Evolutionary conservation across 2,329 filamentous ascomycete genomes (phyloP).

Genomic region (Sclerotinia spermophila): DNA sequence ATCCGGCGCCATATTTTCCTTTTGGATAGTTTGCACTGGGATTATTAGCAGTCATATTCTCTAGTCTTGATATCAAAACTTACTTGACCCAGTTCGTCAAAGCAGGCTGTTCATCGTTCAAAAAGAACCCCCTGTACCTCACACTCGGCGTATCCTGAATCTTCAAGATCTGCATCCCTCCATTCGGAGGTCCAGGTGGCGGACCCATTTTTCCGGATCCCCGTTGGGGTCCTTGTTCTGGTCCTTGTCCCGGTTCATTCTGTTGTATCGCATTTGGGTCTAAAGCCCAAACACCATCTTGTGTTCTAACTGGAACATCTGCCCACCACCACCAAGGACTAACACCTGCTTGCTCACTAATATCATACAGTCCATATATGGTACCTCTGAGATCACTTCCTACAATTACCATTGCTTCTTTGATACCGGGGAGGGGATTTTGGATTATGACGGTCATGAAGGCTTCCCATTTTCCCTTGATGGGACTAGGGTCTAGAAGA

Average conservation of each 20-base stretch:
- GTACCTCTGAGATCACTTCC: constrained; percentile 63
- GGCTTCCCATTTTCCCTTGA: constrained; percentile 66
- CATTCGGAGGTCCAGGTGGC: not conserved
- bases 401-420: constrained; percentile 61
- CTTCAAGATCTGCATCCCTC: constrained; percentile 39
- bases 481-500: constrained; percentile 54
- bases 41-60: not conserved
- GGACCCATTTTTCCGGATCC: not conserved
- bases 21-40: constrained; percentile 44
- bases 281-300: constrained; percentile 46
- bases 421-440: constrained; percentile 53
- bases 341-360: constrained; percentile 71
- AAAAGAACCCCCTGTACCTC: constrained; percentile 57
- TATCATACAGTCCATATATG: constrained; percentile 67
- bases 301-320: constrained; percentile 47
- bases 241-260: not conserved
- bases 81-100: constrained; percentile 59
- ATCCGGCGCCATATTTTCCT: constrained; percentile 43
- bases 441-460: constrained; percentile 59
- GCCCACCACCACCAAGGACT: constrained; percentile 61
- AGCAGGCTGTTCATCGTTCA: constrained; percentile 59
- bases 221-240: not conserved
- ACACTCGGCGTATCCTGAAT: constrained; percentile 50
- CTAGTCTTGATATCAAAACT: not conserved
- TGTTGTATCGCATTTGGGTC: not conserved